Evolutionary conservation across 768 basidiomycete species (phyloP).

Genomic region (Suillus bovinus): DNA sequence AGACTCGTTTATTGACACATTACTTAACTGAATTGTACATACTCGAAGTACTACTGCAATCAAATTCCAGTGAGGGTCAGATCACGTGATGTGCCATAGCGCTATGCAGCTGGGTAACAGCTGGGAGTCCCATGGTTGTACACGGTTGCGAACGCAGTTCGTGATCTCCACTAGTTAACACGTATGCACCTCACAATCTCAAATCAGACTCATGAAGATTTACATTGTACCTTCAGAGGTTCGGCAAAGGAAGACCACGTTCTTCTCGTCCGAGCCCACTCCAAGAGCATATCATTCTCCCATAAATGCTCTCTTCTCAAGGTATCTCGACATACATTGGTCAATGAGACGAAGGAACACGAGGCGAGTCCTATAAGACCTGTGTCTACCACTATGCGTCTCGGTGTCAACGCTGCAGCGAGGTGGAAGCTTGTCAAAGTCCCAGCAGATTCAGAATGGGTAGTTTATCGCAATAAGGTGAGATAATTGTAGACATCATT

Average conservation of each 20-base stretch:
- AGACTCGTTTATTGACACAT: not conserved
- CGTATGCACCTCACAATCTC: constrained; percentile 34
- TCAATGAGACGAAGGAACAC: constrained; percentile 23
- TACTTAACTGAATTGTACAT: not conserved
- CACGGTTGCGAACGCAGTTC: not conserved
- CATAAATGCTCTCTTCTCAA: constrained; percentile 18
- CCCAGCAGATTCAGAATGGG: constrained; percentile 53
- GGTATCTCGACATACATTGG: constrained; percentile 18
- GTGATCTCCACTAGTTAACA: not conserved
- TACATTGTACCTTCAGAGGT: constrained; percentile 23
- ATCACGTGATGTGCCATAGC: not conserved
- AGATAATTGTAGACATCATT: constrained; percentile 14
- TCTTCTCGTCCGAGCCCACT: constrained; percentile 25
- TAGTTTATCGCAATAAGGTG: constrained; percentile 56
- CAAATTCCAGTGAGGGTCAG: not conserved
- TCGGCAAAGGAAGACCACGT: constrained; percentile 3
- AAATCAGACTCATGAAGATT: constrained; percentile 36
- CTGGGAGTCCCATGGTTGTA: not conserved
- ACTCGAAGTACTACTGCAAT: not conserved
- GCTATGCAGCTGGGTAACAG: not conserved
- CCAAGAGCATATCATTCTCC: constrained; percentile 23
- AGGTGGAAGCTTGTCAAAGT: constrained; percentile 49
- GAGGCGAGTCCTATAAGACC: constrained; percentile 9
- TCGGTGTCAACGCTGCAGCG: constrained; percentile 29
- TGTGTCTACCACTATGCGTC: constrained; percentile 20